A percentile compares a stretch with the other conserved stretches of the same genome.
phyloP scores from a whole-genome alignment of 768 basidiomycete species.

The Tricholomella constricta region DNA sequence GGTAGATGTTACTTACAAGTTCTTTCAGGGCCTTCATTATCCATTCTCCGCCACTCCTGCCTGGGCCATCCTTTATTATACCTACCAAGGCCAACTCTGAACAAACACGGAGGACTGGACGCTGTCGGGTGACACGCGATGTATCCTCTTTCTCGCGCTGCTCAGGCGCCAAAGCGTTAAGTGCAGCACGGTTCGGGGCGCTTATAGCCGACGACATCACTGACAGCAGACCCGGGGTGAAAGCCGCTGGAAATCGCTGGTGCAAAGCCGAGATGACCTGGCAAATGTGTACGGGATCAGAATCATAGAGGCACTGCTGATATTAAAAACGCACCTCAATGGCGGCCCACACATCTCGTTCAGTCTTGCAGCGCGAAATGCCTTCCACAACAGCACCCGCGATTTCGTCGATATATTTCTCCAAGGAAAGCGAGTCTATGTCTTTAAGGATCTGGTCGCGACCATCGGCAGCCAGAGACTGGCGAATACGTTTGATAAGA shows the following conservation, averaged over 20 bases:
- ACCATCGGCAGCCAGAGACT: conserved; percentile 81
- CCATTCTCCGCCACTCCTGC: conserved; percentile 80
- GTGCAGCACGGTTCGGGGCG: conserved; percentile 56
- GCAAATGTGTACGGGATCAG: background rate
- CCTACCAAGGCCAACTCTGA: conserved; percentile 90
- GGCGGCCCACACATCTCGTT: conserved; percentile 89
- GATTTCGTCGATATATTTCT: conserved; percentile 96
- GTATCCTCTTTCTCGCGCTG: conserved; percentile 94
- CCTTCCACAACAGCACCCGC: conserved; percentile 88
- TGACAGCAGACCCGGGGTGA: conserved; percentile 71
- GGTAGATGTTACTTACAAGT: conserved; percentile 54
- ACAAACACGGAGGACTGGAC: conserved; percentile 84
- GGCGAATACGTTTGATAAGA: conserved; percentile 90
- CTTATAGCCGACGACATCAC: conserved; percentile 58
- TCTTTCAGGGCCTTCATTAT: conserved; percentile 87
- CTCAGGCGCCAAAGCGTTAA: conserved; percentile 64
- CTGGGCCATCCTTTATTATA: conserved; percentile 72
- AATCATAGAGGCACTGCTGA: background rate
- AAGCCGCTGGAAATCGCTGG: conserved; percentile 78
- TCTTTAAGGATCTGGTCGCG: conserved; percentile 90
- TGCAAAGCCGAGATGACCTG: conserved; percentile 91
- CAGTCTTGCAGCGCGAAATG: conserved; percentile 82
- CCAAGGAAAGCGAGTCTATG: conserved; percentile 83
- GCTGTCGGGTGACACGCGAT: conserved; percentile 74
- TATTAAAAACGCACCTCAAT: conserved; percentile 69